A percentile compares a stretch with the other conserved stretches of the same genome.
Evolutionary conservation across 2,329 filamentous ascomycete genomes (phyloP).

Genomic region (Colletotrichum australisinense): DNA sequence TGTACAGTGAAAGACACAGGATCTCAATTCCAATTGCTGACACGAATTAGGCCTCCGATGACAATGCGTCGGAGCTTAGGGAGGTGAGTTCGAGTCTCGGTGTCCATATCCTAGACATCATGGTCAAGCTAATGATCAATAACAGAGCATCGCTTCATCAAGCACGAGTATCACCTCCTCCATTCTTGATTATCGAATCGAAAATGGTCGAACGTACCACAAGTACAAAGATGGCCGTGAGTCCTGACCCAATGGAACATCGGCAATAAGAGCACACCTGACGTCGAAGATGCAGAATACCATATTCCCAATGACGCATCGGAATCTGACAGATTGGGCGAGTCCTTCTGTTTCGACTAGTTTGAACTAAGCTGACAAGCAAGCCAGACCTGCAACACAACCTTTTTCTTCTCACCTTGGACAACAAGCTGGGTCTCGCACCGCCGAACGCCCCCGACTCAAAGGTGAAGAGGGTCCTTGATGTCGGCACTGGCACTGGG

Average conservation of each 20-base stretch:
- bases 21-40: neutral
- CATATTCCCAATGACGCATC: neutral
- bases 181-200: neutral
- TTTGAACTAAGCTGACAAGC: neutral
- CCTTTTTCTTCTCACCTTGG: constrained; percentile 45
- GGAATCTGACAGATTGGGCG: neutral
- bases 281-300: neutral
- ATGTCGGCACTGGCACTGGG: constrained; percentile 61
- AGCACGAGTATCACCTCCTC: neutral
- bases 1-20: neutral
- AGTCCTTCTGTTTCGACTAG: neutral
- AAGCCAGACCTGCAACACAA: constrained; percentile 49
- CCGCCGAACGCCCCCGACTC: neutral
- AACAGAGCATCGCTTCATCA: neutral
- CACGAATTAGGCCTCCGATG: neutral
- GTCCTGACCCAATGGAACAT: neutral
- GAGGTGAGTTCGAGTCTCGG: neutral
- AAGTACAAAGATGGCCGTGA: neutral
- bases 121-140: neutral
- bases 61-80: neutral
- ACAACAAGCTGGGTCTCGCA: constrained; percentile 37
- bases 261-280: neutral
- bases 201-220: constrained; percentile 9
- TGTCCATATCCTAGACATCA: no score
- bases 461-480: constrained; percentile 49